A percentile compares a stretch with the other conserved stretches of the same genome.
phyloP scores from a whole-genome alignment of 23 red algal genomes.

The Gracilaria vermiculophylla region DNA sequence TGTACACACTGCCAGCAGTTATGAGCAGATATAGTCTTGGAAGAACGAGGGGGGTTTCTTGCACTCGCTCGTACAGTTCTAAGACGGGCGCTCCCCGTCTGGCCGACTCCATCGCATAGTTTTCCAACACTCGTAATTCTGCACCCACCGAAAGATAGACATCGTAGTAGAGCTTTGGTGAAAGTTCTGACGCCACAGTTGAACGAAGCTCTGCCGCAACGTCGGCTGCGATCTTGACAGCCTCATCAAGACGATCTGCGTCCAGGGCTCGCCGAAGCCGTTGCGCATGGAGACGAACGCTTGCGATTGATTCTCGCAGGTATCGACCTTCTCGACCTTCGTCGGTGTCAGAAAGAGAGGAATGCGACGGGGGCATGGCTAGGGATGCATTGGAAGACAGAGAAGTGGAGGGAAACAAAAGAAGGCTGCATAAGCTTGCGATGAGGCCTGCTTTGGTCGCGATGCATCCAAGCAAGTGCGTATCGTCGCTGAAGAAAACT shows the following conservation, averaged over 20 bases:
- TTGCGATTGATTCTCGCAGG: constrained; percentile 52
- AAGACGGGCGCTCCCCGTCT: constrained; percentile 59
- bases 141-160: constrained; percentile 83
- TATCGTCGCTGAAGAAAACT: background rate
- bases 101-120: constrained; percentile 50
- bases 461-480: background rate
- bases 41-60: constrained; percentile 69
- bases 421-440: background rate
- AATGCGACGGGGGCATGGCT: constrained; percentile 34
- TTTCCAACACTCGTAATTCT: constrained; percentile 67
- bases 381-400: constrained; percentile 3
- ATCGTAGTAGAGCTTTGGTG: constrained; percentile 84
- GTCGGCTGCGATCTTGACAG: constrained; percentile 68
- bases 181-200: constrained; percentile 43
- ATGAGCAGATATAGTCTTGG: constrained; percentile 91
- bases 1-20: constrained; percentile 74
- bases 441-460: background rate
- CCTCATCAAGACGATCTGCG: constrained; percentile 62
- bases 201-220: constrained; percentile 70
- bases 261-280: constrained; percentile 70
- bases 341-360: constrained; percentile 27
- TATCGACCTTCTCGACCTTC: constrained; percentile 48
- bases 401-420: background rate
- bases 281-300: constrained; percentile 77
- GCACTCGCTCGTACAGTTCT: constrained; percentile 84